Conservation (phyloP, 1,139 yeast species). For the Pichia sp. region DNA sequence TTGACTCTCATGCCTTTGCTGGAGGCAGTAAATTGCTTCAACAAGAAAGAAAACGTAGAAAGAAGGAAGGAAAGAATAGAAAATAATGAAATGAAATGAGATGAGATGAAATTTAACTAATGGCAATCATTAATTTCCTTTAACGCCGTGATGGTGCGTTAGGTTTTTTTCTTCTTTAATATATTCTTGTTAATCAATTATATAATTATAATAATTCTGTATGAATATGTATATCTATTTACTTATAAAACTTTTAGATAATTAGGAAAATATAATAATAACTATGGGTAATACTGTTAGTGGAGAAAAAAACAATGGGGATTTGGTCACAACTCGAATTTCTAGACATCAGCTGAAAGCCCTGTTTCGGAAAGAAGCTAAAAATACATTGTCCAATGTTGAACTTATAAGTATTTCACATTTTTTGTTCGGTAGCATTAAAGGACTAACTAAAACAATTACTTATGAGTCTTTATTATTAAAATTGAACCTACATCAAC, state of each 20-base stretch:
- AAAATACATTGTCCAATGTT: slow-evolving; percentile 1
- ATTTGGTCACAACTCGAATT: background rate
- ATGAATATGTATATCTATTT: too few relatives aligned
- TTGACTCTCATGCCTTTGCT: slow-evolving; percentile 72
- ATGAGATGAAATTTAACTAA: too few relatives aligned
- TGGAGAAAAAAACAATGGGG: background rate
- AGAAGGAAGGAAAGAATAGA: slow-evolving; percentile 27
- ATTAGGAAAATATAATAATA: too few relatives aligned
- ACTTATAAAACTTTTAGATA: too few relatives aligned
- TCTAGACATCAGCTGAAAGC: slow-evolving; percentile 1
- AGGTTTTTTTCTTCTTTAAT: too few relatives aligned
- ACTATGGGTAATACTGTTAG: slow-evolving; percentile 10
- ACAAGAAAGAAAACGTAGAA: slow-evolving; percentile 49
- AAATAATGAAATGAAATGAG: background rate
- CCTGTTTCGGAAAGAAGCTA: slow-evolving; percentile 4
- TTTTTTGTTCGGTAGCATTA: slow-evolving; percentile 5
- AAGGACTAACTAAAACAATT: slow-evolving; percentile 4
- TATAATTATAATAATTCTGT: too few relatives aligned
- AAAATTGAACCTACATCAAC: background rate
- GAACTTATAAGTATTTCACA: slow-evolving; percentile 11
- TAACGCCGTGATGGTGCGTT: background rate
- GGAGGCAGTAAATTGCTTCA: slow-evolving; percentile 45
- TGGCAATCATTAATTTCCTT: too few relatives aligned
- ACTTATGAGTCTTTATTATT: background rate
- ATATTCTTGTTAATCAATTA: too few relatives aligned